These are phyloP conservation scores for Tetracladium setigerum DNA, from an alignment of 495 filamentous ascomycete genomes.

Conservation along the genomic window DNA sequence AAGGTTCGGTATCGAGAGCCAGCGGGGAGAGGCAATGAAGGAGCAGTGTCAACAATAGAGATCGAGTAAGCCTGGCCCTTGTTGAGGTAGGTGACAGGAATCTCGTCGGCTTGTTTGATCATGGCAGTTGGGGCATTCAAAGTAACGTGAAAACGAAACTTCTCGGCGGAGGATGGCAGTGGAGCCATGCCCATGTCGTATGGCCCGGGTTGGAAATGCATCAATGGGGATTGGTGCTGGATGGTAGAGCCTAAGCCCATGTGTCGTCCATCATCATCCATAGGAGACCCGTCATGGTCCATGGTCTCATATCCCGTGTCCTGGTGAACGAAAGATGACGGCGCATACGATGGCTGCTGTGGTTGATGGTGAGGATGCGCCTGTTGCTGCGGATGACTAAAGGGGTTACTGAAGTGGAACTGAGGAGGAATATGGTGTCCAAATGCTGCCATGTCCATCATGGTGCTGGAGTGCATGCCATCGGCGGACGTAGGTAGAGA, in stretches of 20 bases:
- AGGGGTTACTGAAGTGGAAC: slow-evolving; percentile 69
- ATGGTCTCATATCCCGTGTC: slow-evolving; percentile 72
- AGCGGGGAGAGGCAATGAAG: slow-evolving; percentile 32
- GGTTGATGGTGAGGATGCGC: slow-evolving; percentile 53
- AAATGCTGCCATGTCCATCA: slow-evolving; percentile 48
- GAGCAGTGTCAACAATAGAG: slow-evolving; percentile 64
- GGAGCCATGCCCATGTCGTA: slow-evolving; percentile 34
- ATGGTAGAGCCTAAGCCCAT: slow-evolving; percentile 42
- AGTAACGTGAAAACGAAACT: slow-evolving; percentile 86
- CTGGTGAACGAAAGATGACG: slow-evolving; percentile 70
- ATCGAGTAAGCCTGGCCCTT: slow-evolving; percentile 91
- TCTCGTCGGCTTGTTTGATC: slow-evolving; percentile 79
- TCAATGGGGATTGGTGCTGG: slow-evolving; percentile 39
- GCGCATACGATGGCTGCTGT: slow-evolving; percentile 53
- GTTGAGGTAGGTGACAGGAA: slow-evolving; percentile 93
- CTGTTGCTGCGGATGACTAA: slow-evolving; percentile 50
- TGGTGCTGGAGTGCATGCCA: slow-evolving; percentile 42
- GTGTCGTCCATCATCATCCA: slow-evolving; percentile 41
- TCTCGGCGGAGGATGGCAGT: slow-evolving; percentile 40
- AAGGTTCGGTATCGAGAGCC: slow-evolving; percentile 72
- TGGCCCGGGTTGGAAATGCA: slow-evolving; percentile 30
- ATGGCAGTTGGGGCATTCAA: slow-evolving; percentile 95
- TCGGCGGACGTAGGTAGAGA: slow-evolving; percentile 65
- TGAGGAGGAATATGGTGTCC: slow-evolving; percentile 53
- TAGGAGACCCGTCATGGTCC: slow-evolving; percentile 61